phyloP scores from a whole-genome alignment of 2,329 filamentous ascomycete species.

The Ophiostoma australiae region DNA sequence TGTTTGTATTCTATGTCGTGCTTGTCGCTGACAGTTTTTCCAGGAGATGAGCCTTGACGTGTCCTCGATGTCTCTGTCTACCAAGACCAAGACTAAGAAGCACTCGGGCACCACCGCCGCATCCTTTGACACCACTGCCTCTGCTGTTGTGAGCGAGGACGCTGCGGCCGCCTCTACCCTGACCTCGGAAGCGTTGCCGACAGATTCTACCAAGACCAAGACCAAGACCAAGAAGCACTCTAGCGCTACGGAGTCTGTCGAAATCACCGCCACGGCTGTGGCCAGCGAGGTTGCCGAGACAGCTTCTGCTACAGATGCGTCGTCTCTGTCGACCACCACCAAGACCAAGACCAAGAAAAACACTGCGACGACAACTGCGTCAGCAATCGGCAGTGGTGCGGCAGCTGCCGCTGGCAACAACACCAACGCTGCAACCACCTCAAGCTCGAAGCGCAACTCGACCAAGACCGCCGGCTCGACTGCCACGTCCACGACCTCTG shows the following conservation, averaged over 20 bases:
- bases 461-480: constrained; percentile 17
- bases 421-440: background rate
- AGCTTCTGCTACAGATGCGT: background rate
- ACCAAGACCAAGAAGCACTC: background rate
- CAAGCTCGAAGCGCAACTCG: constrained; percentile 21
- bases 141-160: background rate
- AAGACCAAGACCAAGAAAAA: constrained; percentile 22
- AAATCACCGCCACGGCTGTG: constrained; percentile 1
- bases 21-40: background rate
- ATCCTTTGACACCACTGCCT: background rate
- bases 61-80: background rate
- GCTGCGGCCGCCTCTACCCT: background rate
- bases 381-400: constrained; percentile 3
- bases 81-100: constrained; percentile 14
- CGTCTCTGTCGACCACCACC: constrained; percentile 16
- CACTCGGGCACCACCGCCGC: background rate
- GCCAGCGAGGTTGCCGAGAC: background rate
- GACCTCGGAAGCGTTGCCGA: background rate
- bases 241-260: background rate
- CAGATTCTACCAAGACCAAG: constrained; percentile 14
- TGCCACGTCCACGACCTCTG: constrained; percentile 11
- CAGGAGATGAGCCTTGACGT: constrained; percentile 17
- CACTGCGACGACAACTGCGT: background rate
- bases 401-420: background rate
- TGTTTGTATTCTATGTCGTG: background rate